Evolutionary conservation across 164 flowering plant species (phyloP), one percentile per base, ranked within the genome.

Genomic region (Magnolia changhungtana): DNA sequence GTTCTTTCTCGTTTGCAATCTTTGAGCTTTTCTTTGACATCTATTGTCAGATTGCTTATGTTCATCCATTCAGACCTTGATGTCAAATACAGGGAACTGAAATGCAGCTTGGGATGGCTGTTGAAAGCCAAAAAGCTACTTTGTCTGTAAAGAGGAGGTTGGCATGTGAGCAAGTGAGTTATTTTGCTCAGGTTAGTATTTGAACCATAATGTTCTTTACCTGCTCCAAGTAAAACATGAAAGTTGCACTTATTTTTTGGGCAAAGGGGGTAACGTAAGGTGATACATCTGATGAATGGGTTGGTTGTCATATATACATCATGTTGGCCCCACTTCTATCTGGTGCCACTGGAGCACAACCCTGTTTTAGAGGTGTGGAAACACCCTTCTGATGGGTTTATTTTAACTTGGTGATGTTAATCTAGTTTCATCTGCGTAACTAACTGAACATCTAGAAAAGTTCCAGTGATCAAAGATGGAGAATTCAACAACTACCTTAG

Each of bases 71-170:
- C 63, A 71, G 69, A 64, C 72, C 74, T 64, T 74, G 52, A 69
- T 19, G 55, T 66, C 55, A 49, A 68, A 71, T 85, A 67, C 87
- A 94, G 98, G 99, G 89, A 77, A 94, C 94, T 37, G 99, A 92
- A 82, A 79, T 96, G 82, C 99, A 96, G 84, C 94, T 96, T 58
- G 91, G 94, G 8, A 79, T 94, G 76, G 99, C 99, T 75, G 84
- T 91, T 79, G 96, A 92, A 70, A 84, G 90, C 77, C 90, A 86
- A 69, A 92, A 89, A 72, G 99, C 96, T 50, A 88, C 90, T 77
- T 82, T 88, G 71, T 88, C 99, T 0, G 98, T 94, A 29, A 93
- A 91, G 84, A 89, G 99, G 87, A 93, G 99, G 82, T 80, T 96
- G 84, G 98, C 99, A 55, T 96, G 99, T 78, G 99, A 96, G 80